Evolutionary conservation across 768 basidiomycete genomes (phyloP).

Genomic region (Coprinellus micaceus): DNA sequence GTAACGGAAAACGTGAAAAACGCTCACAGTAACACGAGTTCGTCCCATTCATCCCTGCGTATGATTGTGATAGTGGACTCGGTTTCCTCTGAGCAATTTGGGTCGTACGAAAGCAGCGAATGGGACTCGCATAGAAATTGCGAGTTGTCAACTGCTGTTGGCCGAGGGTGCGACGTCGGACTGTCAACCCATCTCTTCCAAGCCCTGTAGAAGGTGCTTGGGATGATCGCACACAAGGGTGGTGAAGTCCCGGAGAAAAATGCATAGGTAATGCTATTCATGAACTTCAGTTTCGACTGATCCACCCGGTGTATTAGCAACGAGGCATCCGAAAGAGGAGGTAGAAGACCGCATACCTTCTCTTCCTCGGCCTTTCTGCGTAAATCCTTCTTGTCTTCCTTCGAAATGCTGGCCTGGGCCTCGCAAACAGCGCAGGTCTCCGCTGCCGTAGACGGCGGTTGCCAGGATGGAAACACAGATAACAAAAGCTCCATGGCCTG

Average conservation of each 20-base stretch:
- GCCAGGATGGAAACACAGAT: constrained; percentile 63
- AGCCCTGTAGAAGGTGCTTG: constrained; percentile 54
- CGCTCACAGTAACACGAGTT: constrained; percentile 55
- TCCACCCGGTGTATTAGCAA: constrained; percentile 3
- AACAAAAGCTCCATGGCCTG: constrained; percentile 59
- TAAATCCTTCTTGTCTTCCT: constrained; percentile 57
- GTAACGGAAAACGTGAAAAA: neutral
- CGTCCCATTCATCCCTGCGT: constrained; percentile 61
- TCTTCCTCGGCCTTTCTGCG: constrained; percentile 73
- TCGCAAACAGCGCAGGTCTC: constrained; percentile 67
- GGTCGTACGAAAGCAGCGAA: constrained; percentile 58
- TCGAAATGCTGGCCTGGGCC: constrained; percentile 46
- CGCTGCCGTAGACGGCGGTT: constrained; percentile 44
- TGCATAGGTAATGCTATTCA: constrained; percentile 48
- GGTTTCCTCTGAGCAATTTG: constrained; percentile 56
- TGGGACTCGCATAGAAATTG: constrained; percentile 63
- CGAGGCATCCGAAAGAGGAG: neutral
- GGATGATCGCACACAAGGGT: constrained; percentile 51
- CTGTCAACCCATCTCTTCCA: constrained; percentile 72
- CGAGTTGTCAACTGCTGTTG: constrained; percentile 59
- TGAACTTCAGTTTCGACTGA: constrained; percentile 60
- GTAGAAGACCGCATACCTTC: constrained; percentile 45
- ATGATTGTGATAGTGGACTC: constrained; percentile 56
- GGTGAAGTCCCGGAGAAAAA: constrained; percentile 20
- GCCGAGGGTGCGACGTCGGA: constrained; percentile 53